These are phyloP conservation scores for Cystofilobasidium bisporidii DNA, from an alignment of 768 basidiomycete species.

Conservation along the genomic window DNA sequence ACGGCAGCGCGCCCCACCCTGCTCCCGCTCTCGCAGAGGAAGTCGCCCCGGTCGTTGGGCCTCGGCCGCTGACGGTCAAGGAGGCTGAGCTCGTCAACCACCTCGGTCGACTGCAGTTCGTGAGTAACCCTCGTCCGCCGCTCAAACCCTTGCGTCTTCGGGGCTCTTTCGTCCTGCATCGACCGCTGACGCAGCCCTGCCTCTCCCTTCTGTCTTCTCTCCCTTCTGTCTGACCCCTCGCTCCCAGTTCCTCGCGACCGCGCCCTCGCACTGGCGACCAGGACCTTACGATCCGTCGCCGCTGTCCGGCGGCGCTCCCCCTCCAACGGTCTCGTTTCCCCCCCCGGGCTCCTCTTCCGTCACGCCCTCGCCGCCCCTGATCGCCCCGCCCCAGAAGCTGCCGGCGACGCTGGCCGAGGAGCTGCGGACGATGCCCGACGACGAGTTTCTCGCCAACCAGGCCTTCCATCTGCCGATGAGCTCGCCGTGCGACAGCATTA, in stretches of 20 bases:
- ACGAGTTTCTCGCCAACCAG: conserved; percentile 33
- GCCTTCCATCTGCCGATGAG: conserved; percentile 32
- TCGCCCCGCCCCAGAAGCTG: conserved; percentile 4
- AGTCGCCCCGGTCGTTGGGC: neutral
- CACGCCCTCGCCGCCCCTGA: conserved; percentile 3
- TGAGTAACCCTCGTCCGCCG: no score
- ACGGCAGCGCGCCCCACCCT: no score
- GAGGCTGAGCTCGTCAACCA: conserved; percentile 25
- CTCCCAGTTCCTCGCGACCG: conserved; percentile 30
- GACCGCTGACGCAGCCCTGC: no score
- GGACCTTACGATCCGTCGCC: conserved; percentile 10
- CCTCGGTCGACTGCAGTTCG: conserved; percentile 24
- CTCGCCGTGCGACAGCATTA: conserved; percentile 59
- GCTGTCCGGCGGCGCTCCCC: conserved; percentile 5
- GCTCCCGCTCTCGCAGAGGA: neutral
- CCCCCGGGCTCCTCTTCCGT: conserved; percentile 9
- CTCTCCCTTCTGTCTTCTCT: neutral
- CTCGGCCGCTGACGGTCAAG: conserved; percentile 11
- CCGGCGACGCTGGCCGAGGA: conserved; percentile 29
- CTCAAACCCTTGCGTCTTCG: neutral
- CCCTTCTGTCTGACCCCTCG: neutral
- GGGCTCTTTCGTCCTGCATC: neutral
- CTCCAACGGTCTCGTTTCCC: conserved; percentile 6
- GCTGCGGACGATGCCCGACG: conserved; percentile 6
- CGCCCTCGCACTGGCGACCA: conserved; percentile 28